Evolutionary conservation across 495 filamentous ascomycete species (phyloP), one percentile per base, ranked within the genome.

Genomic region (Penicillium steckii): DNA sequence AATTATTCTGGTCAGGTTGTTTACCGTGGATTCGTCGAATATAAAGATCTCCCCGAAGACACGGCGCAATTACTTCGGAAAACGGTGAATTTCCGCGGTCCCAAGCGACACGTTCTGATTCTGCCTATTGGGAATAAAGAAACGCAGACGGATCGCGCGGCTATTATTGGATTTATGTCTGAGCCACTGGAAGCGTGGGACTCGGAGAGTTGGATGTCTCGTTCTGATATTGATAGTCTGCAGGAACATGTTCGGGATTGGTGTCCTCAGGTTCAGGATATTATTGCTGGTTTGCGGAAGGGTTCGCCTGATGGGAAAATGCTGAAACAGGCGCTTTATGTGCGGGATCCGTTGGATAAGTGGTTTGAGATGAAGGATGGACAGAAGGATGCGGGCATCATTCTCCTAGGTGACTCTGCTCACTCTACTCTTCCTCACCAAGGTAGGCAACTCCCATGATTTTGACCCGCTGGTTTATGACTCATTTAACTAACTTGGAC

Each of bases 1-100:
- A 62, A 55, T 17, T 83, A 78, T 54, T 71, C 73, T 3, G 68
- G 74, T 25, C 77, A 80, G 59, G 74, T 75, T 13, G 75, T 71
- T 8, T 84, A 82, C 55, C 75, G 81, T 12, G 76, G 72, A 7
- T 56, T 83, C 12, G 65, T 82, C 21, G 59, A 67, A 22, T 65
- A 67, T 30, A 60, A 62, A 37, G 61, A 67, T 22, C 27, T 67
- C 2, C 61, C 61, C 3, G 27, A 38, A n/a, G 61, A 62, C 29
- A 67, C 64, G 6, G 61, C 56, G 6, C 45, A 62, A 44, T 26
- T 67, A 6, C 56, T 67, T 4, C 61, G 59, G 38, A 67, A 53
- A 44, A 62, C 59, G 1, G 61, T 67, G 8, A 67, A 67, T 35
- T 67, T 67, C 56, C 64, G 64, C 47, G 64, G 64, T n/a, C 64